A percentile compares a stretch with the other conserved stretches of the same genome.
phyloP scores from a whole-genome alignment of 83 land plant genomes.

The Isoetes engelmannii region DNA sequence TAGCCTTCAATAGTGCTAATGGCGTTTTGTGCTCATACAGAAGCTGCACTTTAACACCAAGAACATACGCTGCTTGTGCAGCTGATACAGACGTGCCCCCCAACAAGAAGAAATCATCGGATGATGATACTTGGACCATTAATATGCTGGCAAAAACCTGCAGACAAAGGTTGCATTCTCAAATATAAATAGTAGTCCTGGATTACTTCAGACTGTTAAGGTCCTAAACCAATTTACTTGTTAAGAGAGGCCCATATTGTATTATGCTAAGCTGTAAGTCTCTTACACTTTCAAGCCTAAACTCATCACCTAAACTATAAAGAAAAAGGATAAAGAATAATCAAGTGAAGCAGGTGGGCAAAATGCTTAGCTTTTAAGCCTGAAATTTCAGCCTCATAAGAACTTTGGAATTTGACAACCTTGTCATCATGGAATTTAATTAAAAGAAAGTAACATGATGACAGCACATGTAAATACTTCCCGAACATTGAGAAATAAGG shows the following conservation, averaged over 20 bases:
- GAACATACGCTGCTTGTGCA: slow-evolving; percentile 53
- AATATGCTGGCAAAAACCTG: slow-evolving; percentile 60
- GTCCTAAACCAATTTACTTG: no score
- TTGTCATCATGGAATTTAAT: neutral
- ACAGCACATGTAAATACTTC: neutral
- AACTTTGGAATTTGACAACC: slow-evolving; percentile 3
- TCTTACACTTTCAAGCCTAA: no score
- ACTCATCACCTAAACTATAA: no score
- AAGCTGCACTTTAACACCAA: slow-evolving; percentile 61
- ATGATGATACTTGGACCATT: slow-evolving; percentile 29
- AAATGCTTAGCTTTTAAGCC: slow-evolving; percentile 8
- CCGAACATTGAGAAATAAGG: neutral
- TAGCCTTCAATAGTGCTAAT: slow-evolving; percentile 33
- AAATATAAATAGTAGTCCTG: neutral
- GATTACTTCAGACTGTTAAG: neutral
- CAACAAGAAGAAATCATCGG: slow-evolving; percentile 64
- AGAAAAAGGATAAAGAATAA: neutral
- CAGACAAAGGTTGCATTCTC: neutral
- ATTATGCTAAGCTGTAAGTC: no score
- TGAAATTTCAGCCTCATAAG: no score
- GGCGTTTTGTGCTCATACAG: slow-evolving; percentile 37
- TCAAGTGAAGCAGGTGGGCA: neutral
- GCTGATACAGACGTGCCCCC: slow-evolving; percentile 85
- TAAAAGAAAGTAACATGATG: neutral
- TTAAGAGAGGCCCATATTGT: no score